These are phyloP conservation scores for Tuber aestivum DNA, from an alignment of 495 filamentous ascomycete species.

Conservation along the genomic window DNA sequence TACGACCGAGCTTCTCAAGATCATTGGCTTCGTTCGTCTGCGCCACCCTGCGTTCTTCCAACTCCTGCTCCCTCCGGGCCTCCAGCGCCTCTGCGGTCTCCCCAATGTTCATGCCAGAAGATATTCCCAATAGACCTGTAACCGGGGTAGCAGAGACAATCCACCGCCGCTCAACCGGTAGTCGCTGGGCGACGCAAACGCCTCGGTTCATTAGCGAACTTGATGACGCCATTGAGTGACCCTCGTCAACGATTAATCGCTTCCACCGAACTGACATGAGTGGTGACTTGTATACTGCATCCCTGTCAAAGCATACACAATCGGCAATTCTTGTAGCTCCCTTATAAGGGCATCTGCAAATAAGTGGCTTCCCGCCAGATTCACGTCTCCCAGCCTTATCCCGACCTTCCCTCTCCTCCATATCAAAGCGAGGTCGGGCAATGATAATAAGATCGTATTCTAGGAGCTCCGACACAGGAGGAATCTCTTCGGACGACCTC, in stretches of 20 bases:
- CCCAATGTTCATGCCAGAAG: slow-evolving; percentile 54
- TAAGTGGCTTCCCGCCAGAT: slow-evolving; percentile 12
- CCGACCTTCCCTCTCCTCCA: slow-evolving; percentile 48
- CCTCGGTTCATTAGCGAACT: slow-evolving; percentile 57
- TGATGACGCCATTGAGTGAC: slow-evolving; percentile 66
- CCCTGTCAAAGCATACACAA: slow-evolving; percentile 45
- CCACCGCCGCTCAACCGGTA: slow-evolving; percentile 73
- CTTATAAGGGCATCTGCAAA: slow-evolving; percentile 47
- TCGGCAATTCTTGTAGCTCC: slow-evolving; percentile 45
- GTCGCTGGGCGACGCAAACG: slow-evolving; percentile 58
- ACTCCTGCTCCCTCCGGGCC: not conserved
- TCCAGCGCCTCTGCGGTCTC: slow-evolving; percentile 42
- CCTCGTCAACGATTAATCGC: slow-evolving; percentile 85
- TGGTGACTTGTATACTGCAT: slow-evolving; percentile 53
- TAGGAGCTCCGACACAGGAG: slow-evolving; percentile 54
- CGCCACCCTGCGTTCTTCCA: slow-evolving; percentile 43
- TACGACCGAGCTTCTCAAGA: slow-evolving; percentile 64
- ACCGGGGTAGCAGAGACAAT: slow-evolving; percentile 88
- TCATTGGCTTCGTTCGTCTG: slow-evolving; percentile 59
- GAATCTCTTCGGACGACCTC: slow-evolving; percentile 51
- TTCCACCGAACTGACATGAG: slow-evolving; percentile 72
- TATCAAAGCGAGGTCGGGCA: slow-evolving; percentile 66
- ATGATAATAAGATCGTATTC: slow-evolving; percentile 75
- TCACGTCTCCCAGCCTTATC: slow-evolving; percentile 36
- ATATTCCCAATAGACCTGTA: slow-evolving; percentile 69